Evolutionary conservation across 75 land plant genomes (phyloP).

Genomic region (Isoetes taiwanensis): DNA sequence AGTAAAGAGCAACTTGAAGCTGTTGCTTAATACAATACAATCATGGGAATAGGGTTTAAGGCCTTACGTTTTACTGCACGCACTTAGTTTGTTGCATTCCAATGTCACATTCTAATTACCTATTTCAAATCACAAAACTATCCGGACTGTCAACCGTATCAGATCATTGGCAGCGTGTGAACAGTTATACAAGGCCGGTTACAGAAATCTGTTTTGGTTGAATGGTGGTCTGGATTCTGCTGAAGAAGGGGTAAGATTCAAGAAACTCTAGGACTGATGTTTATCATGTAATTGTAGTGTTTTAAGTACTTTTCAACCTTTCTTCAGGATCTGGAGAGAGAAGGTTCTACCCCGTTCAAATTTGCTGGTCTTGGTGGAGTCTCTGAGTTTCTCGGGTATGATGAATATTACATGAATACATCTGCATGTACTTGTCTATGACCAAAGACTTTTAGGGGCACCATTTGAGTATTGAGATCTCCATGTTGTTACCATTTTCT

Average conservation of each 20-base stretch:
- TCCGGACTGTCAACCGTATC: too few species aligned
- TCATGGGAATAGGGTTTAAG: too few species aligned
- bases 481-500: neutral
- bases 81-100: too few species aligned
- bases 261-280: neutral
- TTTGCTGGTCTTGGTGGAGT: slow-evolving; percentile 93
- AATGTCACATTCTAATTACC: too few species aligned
- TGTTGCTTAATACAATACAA: too few species aligned
- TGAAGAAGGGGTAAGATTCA: slow-evolving; percentile 65
- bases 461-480: neutral
- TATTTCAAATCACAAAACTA: too few species aligned
- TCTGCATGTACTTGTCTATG: too few species aligned
- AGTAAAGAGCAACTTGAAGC: too few species aligned
- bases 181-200: slow-evolving; percentile 73
- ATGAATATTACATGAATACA: too few species aligned
- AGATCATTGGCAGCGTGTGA: slow-evolving; percentile 97
- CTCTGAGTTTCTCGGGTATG: slow-evolving; percentile 89
- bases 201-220: slow-evolving; percentile 78
- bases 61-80: too few species aligned
- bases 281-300: too few species aligned
- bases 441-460: too few species aligned
- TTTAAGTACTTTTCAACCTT: neutral
- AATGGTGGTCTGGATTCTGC: slow-evolving; percentile 91
- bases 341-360: slow-evolving; percentile 72
- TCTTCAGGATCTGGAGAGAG: slow-evolving; percentile 63